A percentile compares a stretch with the other conserved stretches of the same genome.
Evolutionary conservation across 441 rosid species (phyloP).

Genomic region (Adansonia grandidieri): DNA sequence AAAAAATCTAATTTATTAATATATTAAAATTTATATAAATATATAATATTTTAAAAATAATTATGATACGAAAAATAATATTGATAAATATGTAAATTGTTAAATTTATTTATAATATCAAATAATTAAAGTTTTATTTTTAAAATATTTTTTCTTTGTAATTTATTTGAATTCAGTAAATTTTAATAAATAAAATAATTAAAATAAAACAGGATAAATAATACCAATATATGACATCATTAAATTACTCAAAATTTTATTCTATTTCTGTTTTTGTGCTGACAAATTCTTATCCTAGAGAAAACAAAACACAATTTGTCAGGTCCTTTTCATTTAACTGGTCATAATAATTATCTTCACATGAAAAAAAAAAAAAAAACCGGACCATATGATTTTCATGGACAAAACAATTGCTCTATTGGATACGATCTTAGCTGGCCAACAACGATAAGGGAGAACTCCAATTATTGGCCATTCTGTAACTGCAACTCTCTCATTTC

Average conservation of each 20-base stretch:
- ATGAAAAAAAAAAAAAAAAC: background rate
- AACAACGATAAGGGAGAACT: background rate
- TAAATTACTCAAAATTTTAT: background rate
- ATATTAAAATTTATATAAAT: too few species aligned
- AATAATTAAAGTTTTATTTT: too few species aligned
- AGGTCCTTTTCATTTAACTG: background rate
- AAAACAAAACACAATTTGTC: background rate
- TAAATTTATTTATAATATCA: too few species aligned
- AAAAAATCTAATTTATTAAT: too few species aligned
- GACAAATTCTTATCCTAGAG: background rate
- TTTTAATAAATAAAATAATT: too few species aligned
- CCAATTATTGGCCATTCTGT: background rate
- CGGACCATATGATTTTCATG: constrained; percentile 16
- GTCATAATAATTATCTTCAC: background rate
- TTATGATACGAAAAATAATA: too few species aligned
- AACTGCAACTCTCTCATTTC: background rate
- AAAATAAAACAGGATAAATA: too few species aligned
- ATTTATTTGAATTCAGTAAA: too few species aligned
- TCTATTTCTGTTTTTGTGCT: background rate
- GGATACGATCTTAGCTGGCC: constrained; percentile 2
- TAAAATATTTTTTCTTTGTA: too few species aligned
- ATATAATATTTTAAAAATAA: too few species aligned
- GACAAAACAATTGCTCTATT: background rate
- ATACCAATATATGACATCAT: background rate
- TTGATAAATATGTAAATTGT: too few species aligned